Percentiles rank a stretch among this genome's conserved stretches.
Evolutionary conservation across 2,329 filamentous ascomycete species (phyloP).

Genomic region (Trichophyton schoenleinii): DNA sequence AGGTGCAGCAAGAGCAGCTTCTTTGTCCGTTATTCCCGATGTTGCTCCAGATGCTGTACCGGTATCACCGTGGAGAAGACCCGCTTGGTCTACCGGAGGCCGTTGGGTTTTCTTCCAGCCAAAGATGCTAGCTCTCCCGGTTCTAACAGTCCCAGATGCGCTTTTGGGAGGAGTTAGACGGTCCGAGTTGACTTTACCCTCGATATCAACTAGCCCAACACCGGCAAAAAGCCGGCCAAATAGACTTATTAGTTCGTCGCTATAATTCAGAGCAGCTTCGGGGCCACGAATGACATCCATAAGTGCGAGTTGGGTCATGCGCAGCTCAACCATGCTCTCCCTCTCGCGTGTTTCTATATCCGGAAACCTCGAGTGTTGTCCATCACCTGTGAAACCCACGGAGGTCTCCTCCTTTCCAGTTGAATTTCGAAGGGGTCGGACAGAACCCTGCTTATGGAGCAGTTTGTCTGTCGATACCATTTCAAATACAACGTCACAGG

Average conservation of each 20-base stretch:
- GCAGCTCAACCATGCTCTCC: constrained; percentile 78
- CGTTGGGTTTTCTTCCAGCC: constrained; percentile 44
- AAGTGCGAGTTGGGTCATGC: constrained; percentile 84
- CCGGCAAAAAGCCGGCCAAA: constrained; percentile 72
- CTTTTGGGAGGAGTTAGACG: constrained; percentile 51
- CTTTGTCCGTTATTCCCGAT: constrained; percentile 17
- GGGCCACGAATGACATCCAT: constrained; percentile 74
- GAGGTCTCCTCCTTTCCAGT: constrained; percentile 15
- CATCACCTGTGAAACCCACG: background rate
- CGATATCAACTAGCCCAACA: constrained; percentile 31
- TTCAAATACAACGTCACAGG: constrained; percentile 83
- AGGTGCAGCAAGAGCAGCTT: constrained; percentile 33
- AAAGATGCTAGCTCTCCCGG: constrained; percentile 64
- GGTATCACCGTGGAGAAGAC: constrained; percentile 26
- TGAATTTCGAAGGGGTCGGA: constrained; percentile 24
- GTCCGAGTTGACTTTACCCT: constrained; percentile 19
- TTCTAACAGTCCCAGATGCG: constrained; percentile 57
- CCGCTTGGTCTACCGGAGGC: constrained; percentile 31
- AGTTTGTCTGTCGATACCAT: constrained; percentile 60
- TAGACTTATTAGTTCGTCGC: constrained; percentile 68
- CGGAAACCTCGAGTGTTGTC: constrained; percentile 48
- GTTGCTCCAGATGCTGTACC: constrained; percentile 14
- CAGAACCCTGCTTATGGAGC: constrained; percentile 52
- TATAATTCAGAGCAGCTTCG: constrained; percentile 74
- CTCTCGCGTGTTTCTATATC: constrained; percentile 76